phyloP scores from a whole-genome alignment of 495 filamentous ascomycete genomes.

The Penicillium steckii region DNA sequence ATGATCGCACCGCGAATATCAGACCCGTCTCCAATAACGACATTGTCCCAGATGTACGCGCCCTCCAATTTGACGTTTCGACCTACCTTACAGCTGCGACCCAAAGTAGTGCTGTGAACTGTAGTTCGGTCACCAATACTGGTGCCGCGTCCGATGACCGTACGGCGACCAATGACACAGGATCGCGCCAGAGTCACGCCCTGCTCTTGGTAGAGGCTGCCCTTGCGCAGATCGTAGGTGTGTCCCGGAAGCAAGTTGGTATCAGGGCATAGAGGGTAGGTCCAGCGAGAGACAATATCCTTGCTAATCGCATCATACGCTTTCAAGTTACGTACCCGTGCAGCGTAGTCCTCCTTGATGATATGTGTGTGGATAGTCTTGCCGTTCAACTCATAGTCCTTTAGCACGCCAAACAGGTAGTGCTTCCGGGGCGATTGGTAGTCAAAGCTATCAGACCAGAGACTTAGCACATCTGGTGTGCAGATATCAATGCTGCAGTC shows the following conservation, averaged over 20 bases:
- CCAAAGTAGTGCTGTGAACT: conserved; percentile 73
- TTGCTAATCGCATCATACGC: conserved; percentile 89
- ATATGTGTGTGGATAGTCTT: conserved; percentile 95
- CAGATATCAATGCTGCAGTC: conserved; percentile 98
- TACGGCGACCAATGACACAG: conserved; percentile 60
- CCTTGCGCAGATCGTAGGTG: conserved; percentile 65
- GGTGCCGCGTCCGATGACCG: conserved; percentile 73
- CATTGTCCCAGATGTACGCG: conserved; percentile 90
- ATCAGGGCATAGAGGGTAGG: conserved; percentile 91
- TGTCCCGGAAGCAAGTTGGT: conserved; percentile 78
- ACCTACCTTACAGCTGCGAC: conserved; percentile 81
- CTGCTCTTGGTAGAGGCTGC: conserved; percentile 68
- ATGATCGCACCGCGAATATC: conserved; percentile 73
- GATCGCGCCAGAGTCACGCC: conserved; percentile 70
- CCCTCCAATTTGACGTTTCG: conserved; percentile 74
- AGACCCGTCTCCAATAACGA: conserved; percentile 68
- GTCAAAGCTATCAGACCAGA: conserved; percentile 98
- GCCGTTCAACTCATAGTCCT: conserved; percentile 94
- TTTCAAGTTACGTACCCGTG: conserved; percentile 77
- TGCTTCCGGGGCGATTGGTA: conserved; percentile 85
- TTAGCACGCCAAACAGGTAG: conserved; percentile 87
- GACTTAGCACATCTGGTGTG: conserved; percentile 87
- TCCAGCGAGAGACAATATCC: conserved; percentile 84
- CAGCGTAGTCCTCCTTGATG: conserved; percentile 71
- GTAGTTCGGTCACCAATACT: conserved; percentile 69